Conservation (phyloP, 2,329 filamentous ascomycete genomes). For the Cercospora sp. region DNA sequence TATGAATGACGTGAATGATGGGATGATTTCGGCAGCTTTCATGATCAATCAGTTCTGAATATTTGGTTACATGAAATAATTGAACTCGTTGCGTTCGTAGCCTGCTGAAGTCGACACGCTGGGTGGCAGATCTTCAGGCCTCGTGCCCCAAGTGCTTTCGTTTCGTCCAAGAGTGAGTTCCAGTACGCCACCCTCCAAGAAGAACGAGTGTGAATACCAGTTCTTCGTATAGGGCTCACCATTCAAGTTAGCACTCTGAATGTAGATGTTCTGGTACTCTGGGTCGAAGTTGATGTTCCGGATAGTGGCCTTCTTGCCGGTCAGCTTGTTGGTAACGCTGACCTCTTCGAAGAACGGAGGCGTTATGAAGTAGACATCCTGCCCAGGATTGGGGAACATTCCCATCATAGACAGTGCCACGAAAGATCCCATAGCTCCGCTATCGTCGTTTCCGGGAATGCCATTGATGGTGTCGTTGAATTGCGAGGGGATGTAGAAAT, state of each 20-base stretch:
- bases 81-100: neutral
- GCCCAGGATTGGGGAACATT: slow-evolving; percentile 50
- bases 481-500: slow-evolving; percentile 47
- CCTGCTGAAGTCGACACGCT: slow-evolving; percentile 35
- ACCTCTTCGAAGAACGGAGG: slow-evolving; percentile 49
- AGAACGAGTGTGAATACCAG: slow-evolving; percentile 50
- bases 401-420: slow-evolving; percentile 48
- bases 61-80: neutral
- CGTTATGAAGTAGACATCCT: slow-evolving; percentile 51
- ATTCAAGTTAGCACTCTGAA: slow-evolving; percentile 47
- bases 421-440: slow-evolving; percentile 50
- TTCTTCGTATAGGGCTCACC: slow-evolving; percentile 46
- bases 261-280: slow-evolving; percentile 45
- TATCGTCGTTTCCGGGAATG: slow-evolving; percentile 50
- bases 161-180: slow-evolving; percentile 45
- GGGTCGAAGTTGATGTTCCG: slow-evolving; percentile 46
- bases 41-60: neutral
- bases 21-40: neutral
- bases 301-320: slow-evolving; percentile 46
- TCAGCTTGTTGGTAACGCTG: slow-evolving; percentile 43
- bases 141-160: slow-evolving; percentile 49
- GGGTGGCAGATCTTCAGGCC: slow-evolving; percentile 45
- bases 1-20: neutral
- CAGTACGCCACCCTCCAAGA: slow-evolving; percentile 45
- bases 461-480: slow-evolving; percentile 46